Base-by-base conservation (phyloP, 176 grass and related monocot genomes). In the Bonia amplexicaulis region DNA sequence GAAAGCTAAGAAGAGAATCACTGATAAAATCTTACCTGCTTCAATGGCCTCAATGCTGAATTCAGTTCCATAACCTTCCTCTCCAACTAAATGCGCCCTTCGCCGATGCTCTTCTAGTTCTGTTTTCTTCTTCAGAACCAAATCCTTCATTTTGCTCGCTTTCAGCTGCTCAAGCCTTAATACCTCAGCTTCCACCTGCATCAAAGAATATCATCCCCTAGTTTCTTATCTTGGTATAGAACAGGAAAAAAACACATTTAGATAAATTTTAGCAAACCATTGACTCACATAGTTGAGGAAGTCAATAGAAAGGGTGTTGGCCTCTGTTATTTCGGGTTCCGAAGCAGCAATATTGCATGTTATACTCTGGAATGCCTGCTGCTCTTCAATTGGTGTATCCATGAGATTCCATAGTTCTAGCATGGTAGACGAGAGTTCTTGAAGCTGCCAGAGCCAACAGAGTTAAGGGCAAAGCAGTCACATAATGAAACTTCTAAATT, bases 261-360 rank as follows among this genome's bases (percentile, higher is more conserved):
- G 60, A 79, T 9, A 23, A 67, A 87, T 9, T 54, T 87, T 12
- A 33, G 12, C 12, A 84, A 73, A 68, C 31, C 17, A 75, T 66
- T 42, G 22, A 79, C 87, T 81, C 82, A 97, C 94, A 84, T 84
- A 90, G 65, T 35, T 78, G 58, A 97, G 82, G 82, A 83, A 90
- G 59, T 97, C 89, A 58, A 84, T 14, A 14, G 91, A 93, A 83
- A 97, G 94, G 45, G 65, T 90, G 57, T 93, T 90, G 11, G 89
- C 58, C 74, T 97, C 89, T 26, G 78, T 97, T 72, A 97, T 57
- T 89, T 97, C 94, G 63, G 87, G 74, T 58, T 97, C 94, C 78
- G 89, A 90, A 58, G 94, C 94, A 80, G 89, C 94, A 85, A 97
- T 93, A 40, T 93, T 97, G 48, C 94, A 84, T 80, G 94, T 93